Evolutionary conservation across 2,329 filamentous ascomycete species (phyloP), one percentile per base, ranked within the genome.

Genomic region (Arachnomyces sp.): DNA sequence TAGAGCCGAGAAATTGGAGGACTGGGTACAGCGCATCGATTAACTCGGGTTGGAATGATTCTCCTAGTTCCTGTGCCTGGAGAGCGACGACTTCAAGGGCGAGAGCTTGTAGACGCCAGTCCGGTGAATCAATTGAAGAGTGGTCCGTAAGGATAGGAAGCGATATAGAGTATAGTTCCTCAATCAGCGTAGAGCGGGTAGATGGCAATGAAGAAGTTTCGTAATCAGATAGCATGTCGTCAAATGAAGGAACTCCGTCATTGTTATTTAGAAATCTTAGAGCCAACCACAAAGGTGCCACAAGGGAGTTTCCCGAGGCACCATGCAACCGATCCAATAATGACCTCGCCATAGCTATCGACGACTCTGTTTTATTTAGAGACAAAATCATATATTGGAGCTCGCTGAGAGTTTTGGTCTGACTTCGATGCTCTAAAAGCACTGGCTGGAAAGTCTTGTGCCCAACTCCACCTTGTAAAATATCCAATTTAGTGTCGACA

Each of bases 11-110:
- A 37, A 89, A 77, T n/a, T 92, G 86, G 0, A 93, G 76, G n/a
- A 95, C 73, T 0, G 92, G 89, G 59, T 95, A 98, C 9, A 98
- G 68, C 0, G 88, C 80, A 52, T 98, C 92, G 37, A 95, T 86
- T 7, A 98, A 73, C 56, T 96, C 90, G 2, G 80, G 76, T 3
- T 84, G 79, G 59, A 95, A 98, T 0, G 77, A 75, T 38, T 73
- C 57, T 14, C 78, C 74, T 29, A 84, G 69, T 13, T 77, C 77
- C 17, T 75, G 71, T 2, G 90, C 86, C 45, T 87, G 82, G 40
- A 90, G 76, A 0, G 88, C 82, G 5, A 89, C 71, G 2, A 83
- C 76, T 59, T 96, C 90, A 2, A 98, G 65, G 1, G 89, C 84
- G 28, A 95, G 73, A 1, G 86, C 84, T 57, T 84, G 77, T 14